Base-by-base conservation (phyloP, 371 early-diverging fungal species). In the Mucor sp. region DNA sequence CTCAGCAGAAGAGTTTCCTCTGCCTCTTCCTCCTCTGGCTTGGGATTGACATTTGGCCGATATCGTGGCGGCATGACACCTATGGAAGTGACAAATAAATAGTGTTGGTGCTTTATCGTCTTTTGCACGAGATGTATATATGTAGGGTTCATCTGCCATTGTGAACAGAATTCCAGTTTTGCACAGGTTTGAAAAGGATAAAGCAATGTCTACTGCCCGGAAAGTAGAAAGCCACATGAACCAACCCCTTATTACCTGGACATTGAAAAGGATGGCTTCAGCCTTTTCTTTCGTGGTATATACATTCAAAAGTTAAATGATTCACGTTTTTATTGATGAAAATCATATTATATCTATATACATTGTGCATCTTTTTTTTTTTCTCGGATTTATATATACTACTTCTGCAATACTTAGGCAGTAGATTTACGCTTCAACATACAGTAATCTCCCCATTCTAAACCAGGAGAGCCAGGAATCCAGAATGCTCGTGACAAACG, bases 381-480 rank as follows among this genome's bases (percentile, higher is more conserved):
- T 50, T 66, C 33, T 23, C 4, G n/a, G 41, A 7, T 21, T 30
- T 39, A 56, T 65, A 53, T 63, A 32, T 63, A 55, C 30, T 19
- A 15, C 25, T 47, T 6, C 32, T 35, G 2, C n/a, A n/a, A n/a
- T n/a, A n/a, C 27, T 59, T 58, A 57, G 39, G 37, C 11, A 5
- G 41, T 41, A 17, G 41, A 17, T 71, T 67, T 75, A 44, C 74
- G 69, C 58, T 81, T 82, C 63, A 90, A 75, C 39, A 90, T 58
- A 73, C 92, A 91, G 71, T 90, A 91, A 25, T 87, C 83, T 23
- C 86, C 87, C 90, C 90, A 91, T 30, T 59, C 76, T 25, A 78
- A 61, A 15, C 82, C 79, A 12, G 74, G 66, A 23, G 68, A 62
- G 28, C 75, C 76, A 33, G 90, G 89, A 3, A 88, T 67, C 78